phyloP scores from a whole-genome alignment of 75 land plant species.

The Pseudotsuga menziesii region DNA sequence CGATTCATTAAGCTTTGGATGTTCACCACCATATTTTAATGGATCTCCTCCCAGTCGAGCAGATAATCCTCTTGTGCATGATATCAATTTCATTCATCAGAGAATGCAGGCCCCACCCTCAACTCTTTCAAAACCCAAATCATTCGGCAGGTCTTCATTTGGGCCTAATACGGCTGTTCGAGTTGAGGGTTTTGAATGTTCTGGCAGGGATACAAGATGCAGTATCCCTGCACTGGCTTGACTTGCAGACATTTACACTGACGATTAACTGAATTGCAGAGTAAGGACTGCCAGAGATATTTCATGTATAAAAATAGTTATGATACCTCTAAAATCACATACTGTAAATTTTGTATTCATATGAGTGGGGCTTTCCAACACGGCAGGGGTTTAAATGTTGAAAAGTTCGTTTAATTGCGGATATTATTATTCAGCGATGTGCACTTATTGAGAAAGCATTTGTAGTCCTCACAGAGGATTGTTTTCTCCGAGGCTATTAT shows the following conservation, averaged over 20 bases:
- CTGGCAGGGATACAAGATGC: constrained; percentile 41
- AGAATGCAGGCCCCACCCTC: constrained; percentile 15
- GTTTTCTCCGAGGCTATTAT: constrained; percentile 7
- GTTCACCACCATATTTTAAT: constrained; percentile 52
- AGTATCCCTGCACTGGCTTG: constrained; percentile 37
- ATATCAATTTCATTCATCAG: constrained; percentile 41
- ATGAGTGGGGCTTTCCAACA: constrained; percentile 4
- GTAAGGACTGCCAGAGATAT: not conserved
- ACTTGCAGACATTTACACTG: not conserved
- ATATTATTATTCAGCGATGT: not conserved
- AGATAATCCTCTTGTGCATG: constrained; percentile 53
- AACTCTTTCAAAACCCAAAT: constrained; percentile 26
- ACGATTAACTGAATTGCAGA: not conserved
- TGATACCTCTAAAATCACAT: constrained; percentile 1
- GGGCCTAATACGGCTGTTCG: constrained; percentile 32
- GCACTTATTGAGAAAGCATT: not conserved
- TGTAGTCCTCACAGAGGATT: not conserved
- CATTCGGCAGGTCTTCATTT: constrained; percentile 14
- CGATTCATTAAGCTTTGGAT: constrained; percentile 31
- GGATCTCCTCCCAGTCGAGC: constrained; percentile 53
- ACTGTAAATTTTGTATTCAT: constrained; percentile 11
- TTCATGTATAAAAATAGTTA: constrained; percentile 4
- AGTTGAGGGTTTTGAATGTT: constrained; percentile 41
- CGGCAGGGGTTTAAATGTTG: constrained; percentile 1
- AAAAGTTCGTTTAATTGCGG: constrained; percentile 4